These are phyloP conservation scores for Boeremia lycopersici DNA, from an alignment of 2,329 filamentous ascomycete species.

Conservation along the genomic window DNA sequence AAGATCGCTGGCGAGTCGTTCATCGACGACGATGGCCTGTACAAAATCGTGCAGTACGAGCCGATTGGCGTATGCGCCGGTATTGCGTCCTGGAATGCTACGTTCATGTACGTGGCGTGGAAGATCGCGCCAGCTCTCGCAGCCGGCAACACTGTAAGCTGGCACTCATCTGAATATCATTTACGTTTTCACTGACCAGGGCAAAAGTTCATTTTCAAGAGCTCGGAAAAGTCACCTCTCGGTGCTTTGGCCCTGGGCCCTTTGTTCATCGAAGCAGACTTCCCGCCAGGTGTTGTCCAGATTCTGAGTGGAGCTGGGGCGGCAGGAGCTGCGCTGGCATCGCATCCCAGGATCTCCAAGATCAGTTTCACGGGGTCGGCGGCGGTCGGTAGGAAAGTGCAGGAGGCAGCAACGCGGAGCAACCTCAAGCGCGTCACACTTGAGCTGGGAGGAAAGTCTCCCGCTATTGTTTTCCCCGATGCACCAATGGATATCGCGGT, in stretches of 20 bases:
- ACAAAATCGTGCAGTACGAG: conserved; percentile 64
- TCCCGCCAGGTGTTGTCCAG: conserved; percentile 51
- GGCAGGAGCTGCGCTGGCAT: conserved; percentile 41
- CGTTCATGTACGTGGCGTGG: conserved; percentile 71
- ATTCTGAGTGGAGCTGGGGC: conserved; percentile 35
- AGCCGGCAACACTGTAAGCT: conserved; percentile 29
- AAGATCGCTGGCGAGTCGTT: conserved; percentile 76
- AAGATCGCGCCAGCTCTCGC: conserved; percentile 62
- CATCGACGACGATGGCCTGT: conserved; percentile 68
- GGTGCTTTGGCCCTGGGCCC: conserved; percentile 32
- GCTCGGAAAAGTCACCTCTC: conserved; percentile 38
- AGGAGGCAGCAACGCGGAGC: conserved; percentile 45
- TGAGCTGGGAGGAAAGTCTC: conserved; percentile 55
- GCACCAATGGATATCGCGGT: conserved; percentile 42
- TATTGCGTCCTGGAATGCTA: conserved; percentile 81
- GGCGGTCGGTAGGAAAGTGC: conserved; percentile 47
- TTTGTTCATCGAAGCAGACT: conserved; percentile 44
- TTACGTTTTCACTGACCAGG: not conserved
- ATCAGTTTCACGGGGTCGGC: conserved; percentile 51
- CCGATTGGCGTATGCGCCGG: conserved; percentile 75
- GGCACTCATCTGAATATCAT: not conserved
- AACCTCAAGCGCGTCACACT: conserved; percentile 56
- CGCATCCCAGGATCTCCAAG: conserved; percentile 51
- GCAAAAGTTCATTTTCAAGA: conserved; percentile 33
- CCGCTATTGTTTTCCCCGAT: conserved; percentile 54